These are phyloP conservation scores for Penicillium sp. DNA, from an alignment of 2,329 filamentous ascomycete species.

Conservation along the genomic window DNA sequence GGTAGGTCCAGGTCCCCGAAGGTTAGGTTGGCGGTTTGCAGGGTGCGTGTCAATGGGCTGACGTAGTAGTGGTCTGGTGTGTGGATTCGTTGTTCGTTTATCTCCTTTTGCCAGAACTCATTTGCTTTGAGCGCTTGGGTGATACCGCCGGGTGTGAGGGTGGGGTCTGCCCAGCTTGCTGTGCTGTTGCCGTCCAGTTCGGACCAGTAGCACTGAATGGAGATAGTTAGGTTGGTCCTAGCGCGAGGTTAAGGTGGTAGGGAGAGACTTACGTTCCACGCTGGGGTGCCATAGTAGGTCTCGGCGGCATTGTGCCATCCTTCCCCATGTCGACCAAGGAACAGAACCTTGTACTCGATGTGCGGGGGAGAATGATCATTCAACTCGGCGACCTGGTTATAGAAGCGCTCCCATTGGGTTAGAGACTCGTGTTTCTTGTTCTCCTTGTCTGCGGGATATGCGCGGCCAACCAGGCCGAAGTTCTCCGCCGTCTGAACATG, in stretches of 20 bases:
- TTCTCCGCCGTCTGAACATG: constrained; percentile 37
- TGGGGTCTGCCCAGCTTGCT: constrained; percentile 57
- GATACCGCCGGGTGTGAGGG: constrained; percentile 53
- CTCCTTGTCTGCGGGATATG: constrained; percentile 43
- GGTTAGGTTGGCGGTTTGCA: constrained; percentile 56
- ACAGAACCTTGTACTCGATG: constrained; percentile 57
- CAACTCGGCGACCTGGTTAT: constrained; percentile 49
- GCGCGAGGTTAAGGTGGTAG: background rate
- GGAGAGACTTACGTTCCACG: constrained; percentile 55
- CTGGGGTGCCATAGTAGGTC: constrained; percentile 56
- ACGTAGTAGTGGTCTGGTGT: constrained; percentile 56
- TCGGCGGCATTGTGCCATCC: constrained; percentile 62
- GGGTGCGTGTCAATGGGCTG: constrained; percentile 57
- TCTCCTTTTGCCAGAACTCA: constrained; percentile 52
- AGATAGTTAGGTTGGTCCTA: background rate
- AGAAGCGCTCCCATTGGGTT: constrained; percentile 60
- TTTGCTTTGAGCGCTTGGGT: constrained; percentile 49
- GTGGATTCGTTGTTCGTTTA: constrained; percentile 50
- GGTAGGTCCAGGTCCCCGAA: constrained; percentile 52
- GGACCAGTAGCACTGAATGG: constrained; percentile 55
- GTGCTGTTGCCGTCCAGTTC: constrained; percentile 57
- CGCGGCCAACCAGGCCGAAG: constrained; percentile 52
- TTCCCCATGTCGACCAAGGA: constrained; percentile 61
- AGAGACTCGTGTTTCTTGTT: constrained; percentile 28
- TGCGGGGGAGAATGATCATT: constrained; percentile 42